Evolutionary conservation across 2,329 filamentous ascomycete species (phyloP), one percentile per base, ranked within the genome.

Genomic region (Fusarium abutilonis): DNA sequence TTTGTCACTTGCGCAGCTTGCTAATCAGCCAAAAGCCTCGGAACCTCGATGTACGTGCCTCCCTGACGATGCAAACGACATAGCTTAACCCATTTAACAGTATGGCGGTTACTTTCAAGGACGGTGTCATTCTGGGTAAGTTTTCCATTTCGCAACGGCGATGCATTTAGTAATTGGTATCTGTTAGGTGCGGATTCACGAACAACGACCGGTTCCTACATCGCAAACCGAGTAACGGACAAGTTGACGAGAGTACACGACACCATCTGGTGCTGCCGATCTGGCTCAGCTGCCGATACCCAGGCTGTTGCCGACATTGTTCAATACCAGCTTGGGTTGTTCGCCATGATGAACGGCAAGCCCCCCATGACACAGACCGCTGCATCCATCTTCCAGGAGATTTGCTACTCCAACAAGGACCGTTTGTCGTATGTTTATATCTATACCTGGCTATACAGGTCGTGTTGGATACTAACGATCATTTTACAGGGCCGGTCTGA

Each of bases 221-320:
- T 99, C 75, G 95, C 95, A 72, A 99, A 99, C 80, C 90, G 95
- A 83, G 95, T 99, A 67, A 99, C 95, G 66, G 95, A 99, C 85
- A 99, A 99, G 84, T 88, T 99, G 76, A 99, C 95, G 73, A 91
- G 93, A 83, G 94, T 99, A 60, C 91, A 96, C 81, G 95, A 99
- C 79, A 98, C 94, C 57, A 98, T 99, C 79, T 99, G 95, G 95
- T 99, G 95, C 83, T 99, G 95, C 82, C 90, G 95, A 73, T 98
- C 95, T 60, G 95, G 95, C 47, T 99, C 95, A 23, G 95, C 95
- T 29, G 95, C 95, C 68, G 95, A 99, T 75, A 99, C 95, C 57
- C 95, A 99, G 80, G 95, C 95, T 45, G 93, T 99, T 44, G 95
- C 95, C 57, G 95, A 99, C 74, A 97, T 99, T 72, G 95, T 99